Evolutionary conservation across 2,329 filamentous ascomycete species (phyloP), one percentile per base, ranked within the genome.

Genomic region (Trichoderma arundinaceum): DNA sequence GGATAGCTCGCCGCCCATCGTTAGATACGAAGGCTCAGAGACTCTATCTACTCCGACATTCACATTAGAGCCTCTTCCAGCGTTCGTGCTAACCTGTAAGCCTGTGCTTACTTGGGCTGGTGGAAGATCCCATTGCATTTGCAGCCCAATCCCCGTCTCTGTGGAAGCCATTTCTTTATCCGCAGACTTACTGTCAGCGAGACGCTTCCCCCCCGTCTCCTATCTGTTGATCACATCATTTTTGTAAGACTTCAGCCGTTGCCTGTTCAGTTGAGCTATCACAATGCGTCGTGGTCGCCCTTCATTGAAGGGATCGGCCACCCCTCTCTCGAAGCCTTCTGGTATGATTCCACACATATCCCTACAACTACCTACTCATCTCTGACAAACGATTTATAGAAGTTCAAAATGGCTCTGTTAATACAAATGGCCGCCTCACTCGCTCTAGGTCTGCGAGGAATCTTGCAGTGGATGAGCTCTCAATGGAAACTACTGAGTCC

Each of bases 201-300:
- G 6, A 10, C 7, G 32, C 9, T 13, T 13, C 10, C 15, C 13
- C 9, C n/a, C 7, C 17, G 7, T 33, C 46, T 17, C n/a, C 13
- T 19, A 44, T 19, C 17, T 8, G 33, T 39, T 13, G 4, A n/a
- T n/a, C 28, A 1, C 35, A 15, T 10, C 3, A 7, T 12, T 17
- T 32, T 19, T 1, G 19, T 12, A 13, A 46, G 4, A 1, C 17
- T 38, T 46, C 4, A 8, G 33, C n/a, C 32, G 10, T n/a, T 51
- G 28, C 13, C 28, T 13, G 13, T 38, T 13, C 32, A n/a, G 17
- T 49, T 43, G 48, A 44, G n/a, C 28, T 32, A 22, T 54, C 15
- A 69, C 60, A 46, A 77, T 77, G 75, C 69, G 74, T 72, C 73
- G 73, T 49, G 72, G 74, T 44, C 75, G 74, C 33, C 72, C 72